A percentile compares a stretch with the other conserved stretches of the same genome.
Conservation (phyloP, 73 alveolate species). For the Breviolum minutum region DNA sequence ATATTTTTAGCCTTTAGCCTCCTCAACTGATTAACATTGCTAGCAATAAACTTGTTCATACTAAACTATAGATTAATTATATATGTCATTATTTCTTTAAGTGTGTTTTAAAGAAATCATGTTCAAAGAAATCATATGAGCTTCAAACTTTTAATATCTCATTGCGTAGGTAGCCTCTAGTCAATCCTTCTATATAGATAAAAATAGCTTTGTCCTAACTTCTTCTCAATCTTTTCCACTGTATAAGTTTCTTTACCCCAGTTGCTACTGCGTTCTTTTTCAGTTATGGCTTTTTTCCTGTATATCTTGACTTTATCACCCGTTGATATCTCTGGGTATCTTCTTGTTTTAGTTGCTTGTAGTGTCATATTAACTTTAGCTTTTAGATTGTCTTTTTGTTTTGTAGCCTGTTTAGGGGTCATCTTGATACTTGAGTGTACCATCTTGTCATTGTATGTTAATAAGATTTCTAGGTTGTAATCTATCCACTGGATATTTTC, state of each 20-base stretch:
- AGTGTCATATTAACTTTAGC: too few relatives aligned
- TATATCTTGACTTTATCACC: neutral
- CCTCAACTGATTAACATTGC: neutral
- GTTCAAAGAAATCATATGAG: neutral
- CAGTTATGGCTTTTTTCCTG: too few relatives aligned
- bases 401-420: neutral
- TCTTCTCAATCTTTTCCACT: neutral
- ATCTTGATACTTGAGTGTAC: neutral
- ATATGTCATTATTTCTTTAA: neutral
- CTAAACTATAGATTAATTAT: neutral
- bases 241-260: neutral
- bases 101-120: neutral
- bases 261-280: neutral
- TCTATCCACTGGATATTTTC: slow-evolving; percentile 34
- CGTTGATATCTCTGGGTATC: neutral
- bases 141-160: neutral
- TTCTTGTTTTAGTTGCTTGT: too few relatives aligned
- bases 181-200: neutral
- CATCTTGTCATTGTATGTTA: neutral
- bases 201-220: neutral
- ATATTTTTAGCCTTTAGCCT: neutral
- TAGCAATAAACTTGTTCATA: neutral
- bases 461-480: neutral
- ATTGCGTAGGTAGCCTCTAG: neutral
- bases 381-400: neutral